These are phyloP conservation scores for Pseudovirgaria hyperparasitica DNA, from an alignment of 2,329 filamentous ascomycete species.

Conservation along the genomic window DNA sequence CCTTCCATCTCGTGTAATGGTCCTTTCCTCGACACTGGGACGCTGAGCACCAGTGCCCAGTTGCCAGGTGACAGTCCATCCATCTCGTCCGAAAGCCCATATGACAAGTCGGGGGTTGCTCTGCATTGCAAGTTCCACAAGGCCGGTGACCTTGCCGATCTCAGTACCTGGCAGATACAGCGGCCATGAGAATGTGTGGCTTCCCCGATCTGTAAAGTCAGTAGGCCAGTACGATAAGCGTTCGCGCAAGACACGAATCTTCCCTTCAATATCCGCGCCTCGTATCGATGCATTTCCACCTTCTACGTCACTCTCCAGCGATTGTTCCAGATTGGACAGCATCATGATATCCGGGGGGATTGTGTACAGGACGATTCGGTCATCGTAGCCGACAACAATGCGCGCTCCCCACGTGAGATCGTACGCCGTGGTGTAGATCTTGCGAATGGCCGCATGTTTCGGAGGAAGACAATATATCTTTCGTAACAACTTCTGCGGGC, in stretches of 20 bases:
- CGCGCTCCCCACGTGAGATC: constrained; percentile 46
- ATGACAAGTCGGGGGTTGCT: constrained; percentile 32
- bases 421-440: constrained; percentile 43
- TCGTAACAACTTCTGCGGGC: constrained; percentile 43
- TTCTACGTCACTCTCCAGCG: constrained; percentile 12
- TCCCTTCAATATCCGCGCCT: constrained; percentile 4
- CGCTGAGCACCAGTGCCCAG: constrained; percentile 20
- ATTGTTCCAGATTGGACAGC: constrained; percentile 17
- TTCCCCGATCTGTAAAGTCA: constrained; percentile 4
- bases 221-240: constrained; percentile 9
- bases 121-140: constrained; percentile 40
- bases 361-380: constrained; percentile 45
- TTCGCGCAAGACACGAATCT: constrained; percentile 20
- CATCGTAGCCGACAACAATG: constrained; percentile 44
- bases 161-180: constrained; percentile 36
- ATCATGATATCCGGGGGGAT: constrained; percentile 40
- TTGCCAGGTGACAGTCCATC: constrained; percentile 34
- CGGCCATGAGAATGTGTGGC: constrained; percentile 29
- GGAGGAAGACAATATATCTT: constrained; percentile 44
- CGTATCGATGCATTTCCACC: constrained; percentile 6
- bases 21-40: constrained; percentile 3
- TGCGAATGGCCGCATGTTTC: constrained; percentile 24
- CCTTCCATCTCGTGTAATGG: constrained; percentile 14
- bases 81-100: constrained; percentile 38
- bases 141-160: constrained; percentile 31